A percentile compares a stretch with the other conserved stretches of the same genome.
Evolutionary conservation across 2,329 filamentous ascomycete species (phyloP).

Genomic region (Paracorniculantispora psalliotae): DNA sequence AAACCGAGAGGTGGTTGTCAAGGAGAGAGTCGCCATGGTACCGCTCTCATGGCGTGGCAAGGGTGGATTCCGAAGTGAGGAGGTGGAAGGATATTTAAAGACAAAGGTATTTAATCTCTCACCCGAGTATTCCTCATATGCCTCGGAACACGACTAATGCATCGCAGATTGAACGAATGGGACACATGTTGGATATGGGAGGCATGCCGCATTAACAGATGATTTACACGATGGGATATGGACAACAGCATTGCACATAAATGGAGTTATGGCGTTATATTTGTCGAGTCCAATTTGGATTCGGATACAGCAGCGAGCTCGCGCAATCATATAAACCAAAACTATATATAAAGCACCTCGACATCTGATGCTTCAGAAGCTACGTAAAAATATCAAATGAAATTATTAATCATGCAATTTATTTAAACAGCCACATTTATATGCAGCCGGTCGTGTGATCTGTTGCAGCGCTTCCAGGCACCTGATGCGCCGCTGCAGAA

Average conservation of each 20-base stretch:
- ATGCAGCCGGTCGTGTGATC: background rate
- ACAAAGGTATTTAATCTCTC: conserved; percentile 65
- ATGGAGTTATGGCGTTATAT: conserved; percentile 10
- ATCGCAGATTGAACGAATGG: conserved; percentile 79
- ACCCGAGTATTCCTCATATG: no score
- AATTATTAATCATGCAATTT: background rate
- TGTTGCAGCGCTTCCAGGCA: background rate
- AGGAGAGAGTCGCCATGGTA: conserved; percentile 90
- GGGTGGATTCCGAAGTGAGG: conserved; percentile 76
- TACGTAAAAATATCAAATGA: background rate
- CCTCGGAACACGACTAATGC: no score
- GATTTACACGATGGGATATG: background rate
- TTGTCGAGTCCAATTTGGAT: background rate
- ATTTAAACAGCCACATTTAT: conserved; percentile 1
- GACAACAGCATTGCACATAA: conserved; percentile 13
- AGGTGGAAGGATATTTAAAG: conserved; percentile 89
- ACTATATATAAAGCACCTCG: background rate
- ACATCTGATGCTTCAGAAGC: background rate
- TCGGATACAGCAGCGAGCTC: conserved; percentile 1
- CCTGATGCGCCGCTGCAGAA: background rate
- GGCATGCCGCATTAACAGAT: conserved; percentile 15
- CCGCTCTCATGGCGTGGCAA: conserved; percentile 87
- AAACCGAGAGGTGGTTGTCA: conserved; percentile 79
- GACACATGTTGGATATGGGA: conserved; percentile 65
- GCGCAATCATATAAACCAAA: background rate